Evolutionary conservation across 2,329 filamentous ascomycete genomes (phyloP), one percentile per base, ranked within the genome.

Genomic region (Aschersonia sp.): DNA sequence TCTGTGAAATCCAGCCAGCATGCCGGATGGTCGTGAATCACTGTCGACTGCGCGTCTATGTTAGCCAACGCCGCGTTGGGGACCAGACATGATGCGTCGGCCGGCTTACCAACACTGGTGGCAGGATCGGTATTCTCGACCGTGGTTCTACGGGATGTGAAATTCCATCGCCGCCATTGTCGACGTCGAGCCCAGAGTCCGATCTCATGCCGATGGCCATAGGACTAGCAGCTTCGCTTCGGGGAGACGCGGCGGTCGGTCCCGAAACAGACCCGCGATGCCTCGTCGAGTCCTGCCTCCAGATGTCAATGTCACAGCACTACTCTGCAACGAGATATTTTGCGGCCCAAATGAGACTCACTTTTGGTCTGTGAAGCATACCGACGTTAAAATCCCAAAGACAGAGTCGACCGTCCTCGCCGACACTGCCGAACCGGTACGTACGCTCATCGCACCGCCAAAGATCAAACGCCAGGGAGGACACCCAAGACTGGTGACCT

Each of bases 331-430:
- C 35, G 35, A 37, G 12, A 12, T 12, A 37, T 8, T 9, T 4
- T 37, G 35, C 8, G 22, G 22, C 22, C 22, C 32, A 43, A 30
- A 9, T 32, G 4, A 14, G 5, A 14, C 30, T 43, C 47, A 51
- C 49, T 66, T 90, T 90, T 22, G 92, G 90, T 50, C 89, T 77
- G 64, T 94, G 86, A 56, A 98, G 73, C 90, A 97, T 97, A 56
- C 88, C 88, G 41, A 95, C 87, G 54, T 83, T 95, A 62, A 98
- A 98, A 68, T 98, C 92, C 92, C 92, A 98, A 10, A 98, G 70
- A 50, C 95, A 78, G 14, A 98, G 70, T 49, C 88, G 76, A 56
- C 89, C 87, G 62, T 98, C 92, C 61, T 97, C 90, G 11, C 90
- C 92, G 1, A 98, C 90, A 57, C 87, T 95, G 32, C 92, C 92